Percentiles rank a stretch among this genome's conserved stretches.
Conservation (phyloP, 108 stramenopile genomes). For the Nitzschia putrida region DNA sequence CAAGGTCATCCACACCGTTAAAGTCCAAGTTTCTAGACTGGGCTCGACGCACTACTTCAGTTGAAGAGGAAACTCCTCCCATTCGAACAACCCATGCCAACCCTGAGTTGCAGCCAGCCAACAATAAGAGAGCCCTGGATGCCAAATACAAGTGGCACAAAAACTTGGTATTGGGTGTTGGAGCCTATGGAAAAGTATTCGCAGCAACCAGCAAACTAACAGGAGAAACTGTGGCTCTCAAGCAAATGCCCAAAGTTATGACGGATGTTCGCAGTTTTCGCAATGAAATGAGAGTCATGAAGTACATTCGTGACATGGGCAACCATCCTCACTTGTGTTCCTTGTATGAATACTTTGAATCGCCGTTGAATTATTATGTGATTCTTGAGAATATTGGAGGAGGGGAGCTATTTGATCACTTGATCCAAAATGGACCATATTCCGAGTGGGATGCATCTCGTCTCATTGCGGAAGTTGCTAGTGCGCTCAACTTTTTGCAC, state of each 20-base stretch:
- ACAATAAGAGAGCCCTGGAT: constrained; percentile 17
- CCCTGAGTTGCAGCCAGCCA: too few species aligned
- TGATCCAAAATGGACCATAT: constrained; percentile 82
- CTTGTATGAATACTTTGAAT: constrained; percentile 66
- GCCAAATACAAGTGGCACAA: constrained; percentile 36
- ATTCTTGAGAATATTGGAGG: constrained; percentile 80
- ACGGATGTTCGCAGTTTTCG: constrained; percentile 62
- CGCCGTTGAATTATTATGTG: constrained; percentile 56
- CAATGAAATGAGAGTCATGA: constrained; percentile 72
- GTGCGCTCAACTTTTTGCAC: constrained; percentile 73
- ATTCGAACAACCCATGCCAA: neutral
- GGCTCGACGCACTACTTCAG: neutral
- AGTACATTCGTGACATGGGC: constrained; percentile 58
- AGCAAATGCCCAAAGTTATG: constrained; percentile 69
- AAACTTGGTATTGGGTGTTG: constrained; percentile 37
- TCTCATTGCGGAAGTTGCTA: constrained; percentile 70
- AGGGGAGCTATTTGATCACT: constrained; percentile 87
- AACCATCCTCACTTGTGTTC: constrained; percentile 84
- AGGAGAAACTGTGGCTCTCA: constrained; percentile 63
- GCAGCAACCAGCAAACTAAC: constrained; percentile 47
- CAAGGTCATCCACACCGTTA: too few species aligned
- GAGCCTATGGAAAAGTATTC: constrained; percentile 73
- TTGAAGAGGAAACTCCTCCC: neutral
- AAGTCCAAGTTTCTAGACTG: too few species aligned
- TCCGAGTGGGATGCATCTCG: constrained; percentile 78